These are phyloP conservation scores for Camellia oleifera DNA, from an alignment of 179 eudicot genomes.

Conservation along the genomic window DNA sequence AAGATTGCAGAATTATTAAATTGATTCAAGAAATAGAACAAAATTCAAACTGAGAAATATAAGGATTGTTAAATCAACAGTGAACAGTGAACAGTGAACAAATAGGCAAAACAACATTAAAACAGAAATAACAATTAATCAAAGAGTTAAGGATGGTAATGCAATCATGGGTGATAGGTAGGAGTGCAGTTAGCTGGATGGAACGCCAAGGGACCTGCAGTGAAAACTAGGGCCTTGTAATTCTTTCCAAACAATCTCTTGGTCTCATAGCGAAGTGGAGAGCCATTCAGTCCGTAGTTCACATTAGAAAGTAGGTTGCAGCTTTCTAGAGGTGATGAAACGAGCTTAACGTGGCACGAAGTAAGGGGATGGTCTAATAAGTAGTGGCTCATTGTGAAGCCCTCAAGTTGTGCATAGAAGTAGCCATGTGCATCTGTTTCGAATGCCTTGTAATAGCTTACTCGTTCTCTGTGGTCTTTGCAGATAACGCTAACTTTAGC, in stretches of 20 bases:
- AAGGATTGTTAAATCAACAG: conserved; percentile 5
- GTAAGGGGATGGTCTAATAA: conserved; percentile 82
- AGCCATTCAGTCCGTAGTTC: conserved; percentile 74
- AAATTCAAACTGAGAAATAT: background rate
- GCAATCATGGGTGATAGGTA: conserved; percentile 13
- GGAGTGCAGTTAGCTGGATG: conserved; percentile 63
- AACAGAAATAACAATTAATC: conserved; percentile 8
- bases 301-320: conserved; percentile 63
- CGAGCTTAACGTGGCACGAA: conserved; percentile 64
- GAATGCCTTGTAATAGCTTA: conserved; percentile 64
- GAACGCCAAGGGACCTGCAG: conserved; percentile 77
- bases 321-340: conserved; percentile 58
- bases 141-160: background rate
- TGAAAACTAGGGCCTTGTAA: conserved; percentile 64
- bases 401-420: conserved; percentile 57
- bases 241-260: conserved; percentile 38
- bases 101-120: background rate
- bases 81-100: background rate
- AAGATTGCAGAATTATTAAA: background rate
- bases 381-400: conserved; percentile 50
- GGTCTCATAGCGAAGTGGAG: conserved; percentile 48
- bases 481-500: conserved; percentile 72
- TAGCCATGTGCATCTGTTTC: conserved; percentile 50
- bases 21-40: conserved; percentile 12
- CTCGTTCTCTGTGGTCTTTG: conserved; percentile 58